Conservation (phyloP, 2,329 filamentous ascomycete genomes). For the Aureobasidium uvarum region DNA sequence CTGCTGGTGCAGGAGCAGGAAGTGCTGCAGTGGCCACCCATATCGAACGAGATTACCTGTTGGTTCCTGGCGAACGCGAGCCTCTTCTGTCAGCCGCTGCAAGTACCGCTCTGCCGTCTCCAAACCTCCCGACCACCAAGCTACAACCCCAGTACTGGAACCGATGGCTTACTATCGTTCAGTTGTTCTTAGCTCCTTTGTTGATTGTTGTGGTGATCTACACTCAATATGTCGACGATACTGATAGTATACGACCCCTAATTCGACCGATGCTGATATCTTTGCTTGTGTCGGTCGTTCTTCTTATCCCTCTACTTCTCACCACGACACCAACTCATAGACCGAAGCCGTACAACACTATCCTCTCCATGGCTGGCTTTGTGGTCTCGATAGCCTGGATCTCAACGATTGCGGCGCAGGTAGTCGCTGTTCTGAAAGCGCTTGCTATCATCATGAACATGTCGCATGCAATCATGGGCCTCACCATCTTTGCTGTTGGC, state of each 20-base stretch:
- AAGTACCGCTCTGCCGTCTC: not conserved
- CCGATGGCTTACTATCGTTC: constrained; percentile 81
- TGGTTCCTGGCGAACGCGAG: constrained; percentile 21
- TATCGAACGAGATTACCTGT: constrained; percentile 26
- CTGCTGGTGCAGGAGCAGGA: constrained; percentile 5
- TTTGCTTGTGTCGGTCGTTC: constrained; percentile 58
- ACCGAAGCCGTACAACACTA: constrained; percentile 60
- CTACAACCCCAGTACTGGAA: constrained; percentile 66
- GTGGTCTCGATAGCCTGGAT: constrained; percentile 94
- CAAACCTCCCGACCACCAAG: not conserved
- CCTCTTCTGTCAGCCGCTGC: not conserved
- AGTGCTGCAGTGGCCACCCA: constrained; percentile 27
- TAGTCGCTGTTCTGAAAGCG: constrained; percentile 91
- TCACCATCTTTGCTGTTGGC: constrained; percentile 94
- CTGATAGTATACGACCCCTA: not conserved
- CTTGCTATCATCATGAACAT: constrained; percentile 90
- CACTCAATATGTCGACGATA: constrained; percentile 36
- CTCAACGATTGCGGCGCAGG: constrained; percentile 89
- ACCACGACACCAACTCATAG: constrained; percentile 66
- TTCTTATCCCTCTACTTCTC: constrained; percentile 64
- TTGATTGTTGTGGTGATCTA: constrained; percentile 72
- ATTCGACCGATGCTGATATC: constrained; percentile 43
- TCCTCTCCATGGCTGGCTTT: constrained; percentile 88
- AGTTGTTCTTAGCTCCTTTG: constrained; percentile 81
- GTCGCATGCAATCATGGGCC: constrained; percentile 87